Conservation (phyloP, 75 land plant genomes). For the Adiantum capillusveneris region DNA sequence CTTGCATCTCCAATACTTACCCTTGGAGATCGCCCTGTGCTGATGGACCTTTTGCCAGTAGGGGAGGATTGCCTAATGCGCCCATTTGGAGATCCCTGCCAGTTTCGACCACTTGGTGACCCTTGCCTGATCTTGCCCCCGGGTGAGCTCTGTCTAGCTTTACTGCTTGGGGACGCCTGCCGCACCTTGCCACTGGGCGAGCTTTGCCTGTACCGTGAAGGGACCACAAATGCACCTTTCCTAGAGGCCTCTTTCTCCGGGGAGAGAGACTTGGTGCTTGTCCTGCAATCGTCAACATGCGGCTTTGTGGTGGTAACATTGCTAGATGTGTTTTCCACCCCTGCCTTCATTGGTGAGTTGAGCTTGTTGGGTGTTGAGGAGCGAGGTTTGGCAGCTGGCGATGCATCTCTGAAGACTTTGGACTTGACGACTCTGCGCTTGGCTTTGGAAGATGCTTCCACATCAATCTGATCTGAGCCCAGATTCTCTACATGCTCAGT, state of each 20-base stretch:
- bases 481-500: neutral
- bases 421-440: constrained; percentile 1
- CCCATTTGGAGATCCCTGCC: constrained; percentile 1
- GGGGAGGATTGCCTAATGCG: constrained; percentile 1
- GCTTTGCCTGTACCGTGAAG: constrained; percentile 72
- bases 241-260: constrained; percentile 10
- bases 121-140: constrained; percentile 3
- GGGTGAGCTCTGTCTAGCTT: constrained; percentile 15
- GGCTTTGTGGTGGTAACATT: too few relatives aligned
- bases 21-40: constrained; percentile 1
- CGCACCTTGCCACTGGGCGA: constrained; percentile 49
- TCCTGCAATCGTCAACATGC: neutral
- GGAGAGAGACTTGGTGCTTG: neutral
- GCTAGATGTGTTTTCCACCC: too few relatives aligned
- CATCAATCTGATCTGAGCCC: neutral
- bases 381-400: neutral
- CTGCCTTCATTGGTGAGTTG: too few relatives aligned
- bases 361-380: constrained; percentile 1
- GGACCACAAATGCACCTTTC: constrained; percentile 56
- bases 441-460: neutral
- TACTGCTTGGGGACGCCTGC: constrained; percentile 33
- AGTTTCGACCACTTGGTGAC: neutral
- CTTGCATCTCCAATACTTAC: neutral
- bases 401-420: constrained; percentile 6
- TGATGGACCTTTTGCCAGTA: constrained; percentile 1